A percentile compares a stretch with the other conserved stretches of the same genome.
phyloP scores from a whole-genome alignment of 768 basidiomycete species.

The Lactarius akahatsu region DNA sequence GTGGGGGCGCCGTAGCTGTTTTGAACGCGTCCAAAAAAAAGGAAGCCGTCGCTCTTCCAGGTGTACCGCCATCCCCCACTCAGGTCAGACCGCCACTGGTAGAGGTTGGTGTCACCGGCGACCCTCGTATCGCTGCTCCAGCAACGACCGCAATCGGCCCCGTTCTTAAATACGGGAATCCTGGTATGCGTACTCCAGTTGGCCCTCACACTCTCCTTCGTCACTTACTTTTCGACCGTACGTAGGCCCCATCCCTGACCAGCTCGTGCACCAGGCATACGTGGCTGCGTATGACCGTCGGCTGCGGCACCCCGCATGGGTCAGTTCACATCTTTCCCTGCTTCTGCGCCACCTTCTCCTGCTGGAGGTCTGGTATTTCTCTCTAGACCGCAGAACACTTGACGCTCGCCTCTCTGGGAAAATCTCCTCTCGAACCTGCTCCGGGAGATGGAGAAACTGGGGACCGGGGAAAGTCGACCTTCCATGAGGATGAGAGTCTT shows the following conservation, averaged over 20 bases:
- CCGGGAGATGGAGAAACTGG: constrained; percentile 45
- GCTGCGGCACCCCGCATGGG: constrained; percentile 92
- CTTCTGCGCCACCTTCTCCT: not conserved
- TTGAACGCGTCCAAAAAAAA: constrained; percentile 41
- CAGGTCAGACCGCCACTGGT: constrained; percentile 40
- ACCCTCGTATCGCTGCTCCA: constrained; percentile 42
- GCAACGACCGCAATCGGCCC: constrained; percentile 34
- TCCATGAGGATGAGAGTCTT: constrained; percentile 79
- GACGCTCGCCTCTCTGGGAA: constrained; percentile 70
- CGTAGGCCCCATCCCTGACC: constrained; percentile 82
- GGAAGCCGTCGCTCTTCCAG: constrained; percentile 21
- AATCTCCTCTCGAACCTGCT: constrained; percentile 40
- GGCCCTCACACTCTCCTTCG: not conserved
- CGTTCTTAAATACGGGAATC: constrained; percentile 77
- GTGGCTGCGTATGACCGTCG: constrained; percentile 89
- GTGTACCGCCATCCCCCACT: constrained; percentile 17
- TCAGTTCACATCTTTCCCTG: constrained; percentile 37
- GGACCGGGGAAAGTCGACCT: constrained; percentile 74
- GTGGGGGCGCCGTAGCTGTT: constrained; percentile 66
- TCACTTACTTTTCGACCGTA: constrained; percentile 13
- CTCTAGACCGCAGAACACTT: constrained; percentile 91
- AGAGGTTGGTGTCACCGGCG: constrained; percentile 47
- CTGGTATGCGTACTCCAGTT: constrained; percentile 50
- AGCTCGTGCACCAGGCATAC: constrained; percentile 78
- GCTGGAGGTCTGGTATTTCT: not conserved